These are phyloP conservation scores for Colletotrichum neosansevieriae DNA, from an alignment of 2,329 filamentous ascomycete genomes.

Conservation along the genomic window DNA sequence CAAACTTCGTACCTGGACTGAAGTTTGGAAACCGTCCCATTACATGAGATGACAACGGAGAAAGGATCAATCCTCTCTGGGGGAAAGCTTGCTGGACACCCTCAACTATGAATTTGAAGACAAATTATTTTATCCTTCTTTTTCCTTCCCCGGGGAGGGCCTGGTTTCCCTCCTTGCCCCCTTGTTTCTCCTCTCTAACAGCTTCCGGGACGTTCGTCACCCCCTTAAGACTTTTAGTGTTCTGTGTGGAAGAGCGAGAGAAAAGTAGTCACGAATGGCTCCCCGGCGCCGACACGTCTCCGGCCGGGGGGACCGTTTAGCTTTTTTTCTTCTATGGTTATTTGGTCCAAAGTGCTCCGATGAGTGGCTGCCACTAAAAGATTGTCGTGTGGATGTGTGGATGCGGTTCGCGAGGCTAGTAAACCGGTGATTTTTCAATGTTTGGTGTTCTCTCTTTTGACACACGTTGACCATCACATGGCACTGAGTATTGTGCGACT, in stretches of 20 bases:
- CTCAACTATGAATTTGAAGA: constrained; percentile 9
- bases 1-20: constrained; percentile 19
- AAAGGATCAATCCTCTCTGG: background rate
- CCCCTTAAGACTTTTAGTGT: background rate
- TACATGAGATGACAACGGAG: background rate
- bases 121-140: constrained; percentile 30
- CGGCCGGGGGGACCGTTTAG: constrained; percentile 10
- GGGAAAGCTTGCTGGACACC: constrained; percentile 12
- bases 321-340: background rate
- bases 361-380: background rate
- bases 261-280: background rate
- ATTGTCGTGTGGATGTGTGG: background rate
- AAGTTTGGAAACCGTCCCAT: constrained; percentile 15
- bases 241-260: background rate
- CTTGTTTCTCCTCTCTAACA: background rate
- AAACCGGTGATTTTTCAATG: background rate
- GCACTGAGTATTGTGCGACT: background rate
- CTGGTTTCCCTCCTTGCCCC: background rate
- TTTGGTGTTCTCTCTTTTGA: background rate
- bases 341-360: background rate
- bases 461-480: background rate
- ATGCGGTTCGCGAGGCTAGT: constrained; percentile 10
- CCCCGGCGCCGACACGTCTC: constrained; percentile 5
- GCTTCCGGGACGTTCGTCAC: background rate
- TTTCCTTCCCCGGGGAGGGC: constrained; percentile 4